phyloP scores from a whole-genome alignment of 2,329 filamentous ascomycete species.

The Sodiomyces alkalinus region DNA sequence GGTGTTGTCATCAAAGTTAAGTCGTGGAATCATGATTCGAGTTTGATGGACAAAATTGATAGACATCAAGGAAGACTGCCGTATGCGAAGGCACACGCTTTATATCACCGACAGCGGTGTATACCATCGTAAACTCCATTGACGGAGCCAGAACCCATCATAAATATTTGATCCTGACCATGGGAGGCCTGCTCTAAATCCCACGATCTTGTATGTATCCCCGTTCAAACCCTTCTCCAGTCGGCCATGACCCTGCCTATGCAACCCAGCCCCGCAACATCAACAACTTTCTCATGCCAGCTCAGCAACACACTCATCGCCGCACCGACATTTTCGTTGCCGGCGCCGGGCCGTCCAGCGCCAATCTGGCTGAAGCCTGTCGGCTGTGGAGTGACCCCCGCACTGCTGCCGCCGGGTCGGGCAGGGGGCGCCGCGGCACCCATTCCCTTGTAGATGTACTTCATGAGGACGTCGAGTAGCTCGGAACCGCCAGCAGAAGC shows the following conservation, averaged over 20 bases:
- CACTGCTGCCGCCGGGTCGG: slow-evolving; percentile 16
- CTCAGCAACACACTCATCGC: slow-evolving; percentile 94
- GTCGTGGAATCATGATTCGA: too few species aligned
- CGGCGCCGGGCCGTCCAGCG: slow-evolving; percentile 30
- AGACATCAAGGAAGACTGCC: too few species aligned
- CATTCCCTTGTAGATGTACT: slow-evolving; percentile 97
- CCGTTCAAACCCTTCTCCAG: slow-evolving; percentile 70
- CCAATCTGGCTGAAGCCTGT: slow-evolving; percentile 72
- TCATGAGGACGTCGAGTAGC: slow-evolving; percentile 85
- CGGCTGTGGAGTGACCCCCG: slow-evolving; percentile 50
- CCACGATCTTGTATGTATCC: too few species aligned
- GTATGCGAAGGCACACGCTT: too few species aligned
- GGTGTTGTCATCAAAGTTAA: too few species aligned
- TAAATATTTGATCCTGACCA: too few species aligned
- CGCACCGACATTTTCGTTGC: slow-evolving; percentile 58
- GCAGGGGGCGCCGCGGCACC: slow-evolving; percentile 21
- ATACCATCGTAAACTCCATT: too few species aligned
- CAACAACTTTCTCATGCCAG: slow-evolving; percentile 98
- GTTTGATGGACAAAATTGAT: too few species aligned
- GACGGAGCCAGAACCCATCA: too few species aligned
- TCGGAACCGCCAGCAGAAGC: slow-evolving; percentile 65
- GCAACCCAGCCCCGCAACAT: slow-evolving; percentile 79
- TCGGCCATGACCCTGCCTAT: slow-evolving; percentile 95
- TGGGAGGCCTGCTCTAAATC: background rate
- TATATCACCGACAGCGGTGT: too few species aligned